Conservation (phyloP, 805 yeast genomes). For the Komagataella ulmi region DNA sequence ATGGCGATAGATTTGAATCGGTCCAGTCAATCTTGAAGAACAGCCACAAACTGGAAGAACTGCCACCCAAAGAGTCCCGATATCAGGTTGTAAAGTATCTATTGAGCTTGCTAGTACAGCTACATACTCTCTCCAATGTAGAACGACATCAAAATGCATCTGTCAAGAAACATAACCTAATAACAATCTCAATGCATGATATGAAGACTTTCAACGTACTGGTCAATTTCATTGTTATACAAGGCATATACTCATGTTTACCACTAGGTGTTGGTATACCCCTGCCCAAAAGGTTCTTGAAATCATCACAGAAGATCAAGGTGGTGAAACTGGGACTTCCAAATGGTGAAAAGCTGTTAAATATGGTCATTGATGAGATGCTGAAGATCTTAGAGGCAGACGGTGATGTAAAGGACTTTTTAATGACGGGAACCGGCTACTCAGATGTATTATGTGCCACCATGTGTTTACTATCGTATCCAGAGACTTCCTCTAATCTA, state of each 20-base stretch:
- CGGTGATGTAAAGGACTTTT: constrained; percentile 37
- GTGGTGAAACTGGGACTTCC: constrained; percentile 10
- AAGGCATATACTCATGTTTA: constrained; percentile 58
- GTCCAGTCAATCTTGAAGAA: not conserved
- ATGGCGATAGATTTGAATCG: constrained; percentile 1
- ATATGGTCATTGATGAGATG: constrained; percentile 17
- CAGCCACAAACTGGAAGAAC: not conserved
- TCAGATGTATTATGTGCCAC: constrained; percentile 43
- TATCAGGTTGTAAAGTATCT: constrained; percentile 19
- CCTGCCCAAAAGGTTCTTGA: constrained; percentile 41
- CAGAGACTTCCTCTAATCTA: constrained; percentile 8
- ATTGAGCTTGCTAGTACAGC: constrained; percentile 20
- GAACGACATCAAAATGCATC: constrained; percentile 6
- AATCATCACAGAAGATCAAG: constrained; percentile 22
- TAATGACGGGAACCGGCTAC: constrained; percentile 54
- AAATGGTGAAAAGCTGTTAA: constrained; percentile 8
- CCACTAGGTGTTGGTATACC: constrained; percentile 51
- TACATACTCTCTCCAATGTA: constrained; percentile 23
- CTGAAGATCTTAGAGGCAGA: constrained; percentile 20
- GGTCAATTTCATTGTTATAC: constrained; percentile 49
- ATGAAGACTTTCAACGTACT: constrained; percentile 60
- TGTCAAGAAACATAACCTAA: constrained; percentile 19
- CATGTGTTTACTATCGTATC: constrained; percentile 26
- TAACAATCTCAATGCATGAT: constrained; percentile 74
- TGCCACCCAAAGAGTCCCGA: constrained; percentile 5